phyloP scores from a whole-genome alignment of 495 filamentous ascomycete genomes.

The Xylaria acuta region DNA sequence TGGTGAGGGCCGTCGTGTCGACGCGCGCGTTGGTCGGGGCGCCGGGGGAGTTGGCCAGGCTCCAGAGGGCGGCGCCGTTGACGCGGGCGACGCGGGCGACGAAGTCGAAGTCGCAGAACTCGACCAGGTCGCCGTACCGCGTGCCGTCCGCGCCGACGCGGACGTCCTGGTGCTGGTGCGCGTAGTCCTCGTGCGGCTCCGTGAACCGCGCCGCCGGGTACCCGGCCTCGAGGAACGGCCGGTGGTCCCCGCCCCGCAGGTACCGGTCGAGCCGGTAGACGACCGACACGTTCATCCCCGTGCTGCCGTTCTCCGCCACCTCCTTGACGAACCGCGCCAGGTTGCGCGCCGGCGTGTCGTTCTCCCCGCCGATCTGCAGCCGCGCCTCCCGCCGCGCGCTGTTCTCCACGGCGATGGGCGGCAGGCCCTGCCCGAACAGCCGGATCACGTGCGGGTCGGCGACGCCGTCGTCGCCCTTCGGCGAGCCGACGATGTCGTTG shows the following conservation, averaged over 20 bases:
- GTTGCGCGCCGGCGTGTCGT: slow-evolving; percentile 59
- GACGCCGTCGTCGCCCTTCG: slow-evolving; percentile 46
- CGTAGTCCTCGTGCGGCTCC: slow-evolving; percentile 60
- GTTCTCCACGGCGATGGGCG: slow-evolving; percentile 46
- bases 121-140: slow-evolving; percentile 57
- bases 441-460: slow-evolving; percentile 55
- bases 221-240: slow-evolving; percentile 55
- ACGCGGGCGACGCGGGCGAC: slow-evolving; percentile 57
- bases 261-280: slow-evolving; percentile 61
- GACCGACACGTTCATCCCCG: slow-evolving; percentile 53
- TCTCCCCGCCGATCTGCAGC: slow-evolving; percentile 57
- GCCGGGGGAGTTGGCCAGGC: slow-evolving; percentile 54
- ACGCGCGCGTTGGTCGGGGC: slow-evolving; percentile 53
- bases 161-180: slow-evolving; percentile 61
- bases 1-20: slow-evolving; percentile 49
- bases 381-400: slow-evolving; percentile 37
- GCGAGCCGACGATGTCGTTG: slow-evolving; percentile 59
- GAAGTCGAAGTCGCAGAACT: slow-evolving; percentile 61
- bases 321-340: slow-evolving; percentile 60
- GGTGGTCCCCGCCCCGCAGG: slow-evolving; percentile 61
- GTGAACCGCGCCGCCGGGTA: slow-evolving; percentile 60
- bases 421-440: slow-evolving; percentile 55
- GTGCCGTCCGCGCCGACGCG: slow-evolving; percentile 45
- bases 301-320: slow-evolving; percentile 53
- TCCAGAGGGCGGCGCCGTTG: slow-evolving; percentile 58